Base-by-base conservation (phyloP, 2,329 filamentous ascomycete species). In the Plenodomus lindquistii region DNA sequence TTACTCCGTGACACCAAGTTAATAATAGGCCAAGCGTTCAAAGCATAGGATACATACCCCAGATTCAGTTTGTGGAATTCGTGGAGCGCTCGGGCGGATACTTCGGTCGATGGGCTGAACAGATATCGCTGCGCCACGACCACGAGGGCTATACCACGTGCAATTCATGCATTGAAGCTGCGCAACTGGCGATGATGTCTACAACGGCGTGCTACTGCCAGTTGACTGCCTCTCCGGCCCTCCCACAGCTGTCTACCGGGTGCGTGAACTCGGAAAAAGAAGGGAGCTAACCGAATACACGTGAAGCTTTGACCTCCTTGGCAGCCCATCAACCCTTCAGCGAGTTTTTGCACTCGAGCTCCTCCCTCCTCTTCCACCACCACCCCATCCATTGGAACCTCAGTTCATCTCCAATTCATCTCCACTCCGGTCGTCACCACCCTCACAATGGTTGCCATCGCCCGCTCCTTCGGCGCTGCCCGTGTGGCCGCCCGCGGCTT, bases 371-470 rank as follows among this genome's bases (percentile, higher is more conserved):
- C 59, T 57, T 60, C 55, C 51, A 45, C 52, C 55, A 59, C 56
- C 55, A 57, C 57, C 56, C 52, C 60, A 67, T 64, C 65, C 62
- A 67, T 67, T 67, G 63, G 60, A 64, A 54, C 63, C 59, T 55
- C 62, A 68, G 63, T 68, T 67, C 69, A 71, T 71, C 66, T 62
- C 60, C 66, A 67, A 66, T 62, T 63, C 66, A 70, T 71, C 68
- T 71, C 67, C 67, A 65, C 67, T 68, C 66, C 55, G 61, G 57
- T 53, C 55, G 60, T 59, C 62, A 60, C 60, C 60, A 66, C 62
- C 63, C 54, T 63, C 67, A 71, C 62, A 59, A 72, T 72, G 69
- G 68, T 71, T 71, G 68, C 69, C 62, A 71, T 72, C 54, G 70
- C 70, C 53, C 65, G 69, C 53, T 71, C 68, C 53, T 69, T 70